Base-by-base conservation (phyloP, 306 rosid genomes). In the Mimosa bimucronata region DNA sequence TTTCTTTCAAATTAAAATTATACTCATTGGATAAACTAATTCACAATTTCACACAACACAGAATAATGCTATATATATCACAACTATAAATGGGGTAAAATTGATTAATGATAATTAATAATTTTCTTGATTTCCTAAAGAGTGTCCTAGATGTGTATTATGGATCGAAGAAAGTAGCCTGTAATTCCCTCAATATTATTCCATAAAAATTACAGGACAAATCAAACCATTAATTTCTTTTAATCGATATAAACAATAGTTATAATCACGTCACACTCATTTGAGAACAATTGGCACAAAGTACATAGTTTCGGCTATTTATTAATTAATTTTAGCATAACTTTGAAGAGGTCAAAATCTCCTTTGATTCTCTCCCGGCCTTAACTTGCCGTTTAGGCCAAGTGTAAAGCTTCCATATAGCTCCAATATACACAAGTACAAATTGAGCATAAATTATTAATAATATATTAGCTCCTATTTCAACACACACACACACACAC, bases 361-460 rank as follows among this genome's bases (percentile, higher is more conserved):
- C 18, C 16, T 9, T 58, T 58, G 15, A 9, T 58, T 60, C 34
- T 34, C 71, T 34, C 13, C 30, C 29, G 31, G 69, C 45, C 69
- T 78, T 28, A 72, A 10, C 73, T 72, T 73, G 83, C 83, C 79
- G 79, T 74, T 74, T 75, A 62, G 30, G 57, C 44, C 50, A 38
- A 74, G 25, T 26, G 19, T 31, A 60, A 60, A 60, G 34, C 66
- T 60, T 50, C 4, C 21, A 21, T 19, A 21, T 65, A 5, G 25
- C 48, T 58, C 77, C 64, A 71, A 71, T 16, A 21, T 26, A 71
- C 64, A 71, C 77, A 34, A 61, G 19, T 72, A 42, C 73, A 34
- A 66, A 26, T 9, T 26, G 26, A 58, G 9, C 65, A 58, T 58
- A 2, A 9, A 55, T 53, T 53, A 46, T 46, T n/a, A n/a, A n/a